Conservation (phyloP, 2,329 filamentous ascomycete genomes). For the Epichloe aotearoae region DNA sequence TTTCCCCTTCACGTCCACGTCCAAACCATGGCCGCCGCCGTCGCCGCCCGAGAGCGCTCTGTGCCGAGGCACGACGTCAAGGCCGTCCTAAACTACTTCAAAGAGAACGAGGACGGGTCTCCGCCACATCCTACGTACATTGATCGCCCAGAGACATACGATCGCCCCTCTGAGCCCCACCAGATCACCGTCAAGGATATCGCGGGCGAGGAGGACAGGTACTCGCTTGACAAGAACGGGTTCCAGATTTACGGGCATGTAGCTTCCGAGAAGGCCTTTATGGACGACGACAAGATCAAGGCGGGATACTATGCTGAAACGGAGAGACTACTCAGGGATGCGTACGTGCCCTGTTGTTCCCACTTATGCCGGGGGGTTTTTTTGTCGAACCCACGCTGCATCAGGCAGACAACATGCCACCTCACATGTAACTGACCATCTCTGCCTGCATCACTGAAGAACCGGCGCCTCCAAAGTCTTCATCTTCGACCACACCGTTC, state of each 20-base stretch:
- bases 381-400: no score
- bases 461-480: slow-evolving; percentile 42
- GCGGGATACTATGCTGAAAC: slow-evolving; percentile 58
- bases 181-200: slow-evolving; percentile 22
- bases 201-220: slow-evolving; percentile 21
- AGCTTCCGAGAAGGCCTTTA: slow-evolving; percentile 23
- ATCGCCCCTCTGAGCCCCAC: slow-evolving; percentile 15
- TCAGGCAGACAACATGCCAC: no score
- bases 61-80: slow-evolving; percentile 17
- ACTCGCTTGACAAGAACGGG: slow-evolving; percentile 24
- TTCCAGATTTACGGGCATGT: slow-evolving; percentile 22
- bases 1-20: no score
- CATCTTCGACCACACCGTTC: slow-evolving; percentile 51
- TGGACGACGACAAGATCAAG: slow-evolving; percentile 49
- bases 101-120: slow-evolving; percentile 28
- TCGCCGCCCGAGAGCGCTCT: background rate
- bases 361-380: background rate
- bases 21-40: slow-evolving; percentile 13
- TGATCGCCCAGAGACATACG: slow-evolving; percentile 21
- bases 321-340: slow-evolving; percentile 50
- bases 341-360: slow-evolving; percentile 19
- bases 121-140: slow-evolving; percentile 23
- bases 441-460: slow-evolving; percentile 16
- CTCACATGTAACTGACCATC: no score
- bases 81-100: slow-evolving; percentile 25